phyloP scores from a whole-genome alignment of 2,329 filamentous ascomycete genomes.

The Cladophialophora carrionii region DNA sequence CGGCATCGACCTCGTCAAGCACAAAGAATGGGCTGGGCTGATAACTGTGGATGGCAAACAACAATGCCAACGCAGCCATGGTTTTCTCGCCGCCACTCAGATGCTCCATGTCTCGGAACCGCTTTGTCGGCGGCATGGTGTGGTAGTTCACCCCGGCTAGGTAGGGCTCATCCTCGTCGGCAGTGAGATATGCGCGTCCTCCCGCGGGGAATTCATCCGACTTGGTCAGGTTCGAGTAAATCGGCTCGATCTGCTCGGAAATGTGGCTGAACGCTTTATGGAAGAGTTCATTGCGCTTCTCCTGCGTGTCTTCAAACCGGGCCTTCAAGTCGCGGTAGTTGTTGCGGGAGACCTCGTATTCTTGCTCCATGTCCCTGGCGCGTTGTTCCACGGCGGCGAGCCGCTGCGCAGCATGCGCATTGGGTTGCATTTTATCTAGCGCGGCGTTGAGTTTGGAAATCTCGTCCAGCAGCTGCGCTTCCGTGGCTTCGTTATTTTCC shows the following conservation, averaged over 20 bases:
- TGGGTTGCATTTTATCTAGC: constrained; percentile 92
- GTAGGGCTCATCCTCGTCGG: constrained; percentile 95
- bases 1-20: constrained; percentile 95
- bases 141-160: constrained; percentile 96
- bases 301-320: constrained; percentile 80
- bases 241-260: constrained; percentile 86
- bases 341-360: constrained; percentile 82
- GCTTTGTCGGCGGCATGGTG: constrained; percentile 96
- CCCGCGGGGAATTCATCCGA: constrained; percentile 91
- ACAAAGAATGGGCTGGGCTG: constrained; percentile 97
- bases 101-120: constrained; percentile 99
- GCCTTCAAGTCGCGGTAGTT: constrained; percentile 75
- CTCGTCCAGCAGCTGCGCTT: constrained; percentile 75
- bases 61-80: constrained; percentile 92
- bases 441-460: constrained; percentile 74
- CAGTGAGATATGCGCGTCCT: constrained; percentile 83
- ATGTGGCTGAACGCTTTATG: constrained; percentile 95
- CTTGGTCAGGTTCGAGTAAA: constrained; percentile 93
- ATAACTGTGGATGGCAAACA: constrained; percentile 96
- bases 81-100: constrained; percentile 97
- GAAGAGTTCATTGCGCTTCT: constrained; percentile 84
- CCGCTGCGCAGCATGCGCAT: constrained; percentile 93
- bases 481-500: constrained; percentile 72
- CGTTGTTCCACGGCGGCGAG: constrained; percentile 82
- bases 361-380: constrained; percentile 80